Evolutionary conservation across 805 yeast genomes (phyloP), one percentile per base, ranked within the genome.

Genomic region (Metschnikowia arizonensis): DNA sequence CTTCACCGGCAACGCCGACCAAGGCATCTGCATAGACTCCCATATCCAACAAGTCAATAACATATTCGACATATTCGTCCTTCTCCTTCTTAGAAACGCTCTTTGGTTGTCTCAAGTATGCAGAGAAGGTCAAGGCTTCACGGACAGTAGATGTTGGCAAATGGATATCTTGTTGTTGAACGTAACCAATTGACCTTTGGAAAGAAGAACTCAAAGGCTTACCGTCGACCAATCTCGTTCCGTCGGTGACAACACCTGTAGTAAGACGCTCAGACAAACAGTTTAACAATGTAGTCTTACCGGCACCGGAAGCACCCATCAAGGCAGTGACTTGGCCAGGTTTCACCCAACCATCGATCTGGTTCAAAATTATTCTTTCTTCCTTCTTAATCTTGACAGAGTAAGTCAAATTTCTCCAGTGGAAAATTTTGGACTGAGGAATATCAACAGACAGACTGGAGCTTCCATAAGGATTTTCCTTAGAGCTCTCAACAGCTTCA

Each of bases 231-330:
- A 82, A 56, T 53, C 71, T 55, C 33, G 48, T 41, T 56, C 82
- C 85, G 56, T 87, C 86, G 31, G 88, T 76, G 33, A 85, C 77
- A 14, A 79, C 81, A 64, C 91, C 93, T 61, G 77, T 70, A 34
- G 81, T 76, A 44, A 83, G 77, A 62, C 91, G 76, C 58, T 82
- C 85, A 18, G 88, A 82, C 49, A 85, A 73, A 53, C 83, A 82
- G 62, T 85, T 84, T 55, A 85, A 71, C 47, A 85, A 68, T 2
- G 91, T 85, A 21, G 93, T 85, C 59, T 85, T 85, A 69, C 93
- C 93, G 37, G 93, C 93, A 68, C 93, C 93, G 28, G 91, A 85
- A 43, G 83, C 85, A 58, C 93, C 93, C 90, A 85, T 84, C 47
- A 85, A 70, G 4, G 91, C 91, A 33, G 90, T 84, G 63, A 85